Base-by-base conservation (phyloP, 495 filamentous ascomycete genomes). In the Penicillium subrubescens region DNA sequence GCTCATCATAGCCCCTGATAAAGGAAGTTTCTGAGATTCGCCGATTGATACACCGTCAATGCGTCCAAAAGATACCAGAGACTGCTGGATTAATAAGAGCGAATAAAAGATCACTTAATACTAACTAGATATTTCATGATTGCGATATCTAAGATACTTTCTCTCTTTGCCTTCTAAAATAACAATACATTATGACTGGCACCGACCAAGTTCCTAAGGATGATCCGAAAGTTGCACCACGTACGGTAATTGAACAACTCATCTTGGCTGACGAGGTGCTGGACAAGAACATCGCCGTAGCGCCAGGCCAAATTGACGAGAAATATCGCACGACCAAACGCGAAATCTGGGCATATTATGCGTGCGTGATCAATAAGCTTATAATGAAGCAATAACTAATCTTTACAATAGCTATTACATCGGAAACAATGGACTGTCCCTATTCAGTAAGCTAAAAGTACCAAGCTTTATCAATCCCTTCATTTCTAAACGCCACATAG, bases 291-390 rank as follows among this genome's bases (percentile, higher is more conserved):
- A 35, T 11, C 33, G 8, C 33, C 33, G 33, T 35, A 6, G 33
- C 33, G 33, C 33, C 33, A 35, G 33, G 33, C 11, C 33, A 35
- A 35, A 35, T 35, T 6, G 33, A 35, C 33, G 33, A 35, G 33
- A 35, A 35, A 35, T 35, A 35, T 35, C 33, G 11, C 33, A 35
- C 33, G 11, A 35, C 33, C 33, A 35, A 35, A 53, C 7, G 14
- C 51, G 86, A 88, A 66, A 84, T 88, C 5, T 88, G 83, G 84
- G 77, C 84, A 31, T 88, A 85, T 67, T 88, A 88, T 68, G 70
- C 75, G 64, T 77, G 66, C 54, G 74, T 73, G 15, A 43, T 19
- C 27, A 52, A 23, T 29, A 12, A 23, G 10, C 33, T 19, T 39
- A 23, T 37, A 10, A 57, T 39, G 37, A 35, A 35, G 6, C 34